Conservation (phyloP, 352 stramenopile genomes). For the Pythium aquatile region DNA sequence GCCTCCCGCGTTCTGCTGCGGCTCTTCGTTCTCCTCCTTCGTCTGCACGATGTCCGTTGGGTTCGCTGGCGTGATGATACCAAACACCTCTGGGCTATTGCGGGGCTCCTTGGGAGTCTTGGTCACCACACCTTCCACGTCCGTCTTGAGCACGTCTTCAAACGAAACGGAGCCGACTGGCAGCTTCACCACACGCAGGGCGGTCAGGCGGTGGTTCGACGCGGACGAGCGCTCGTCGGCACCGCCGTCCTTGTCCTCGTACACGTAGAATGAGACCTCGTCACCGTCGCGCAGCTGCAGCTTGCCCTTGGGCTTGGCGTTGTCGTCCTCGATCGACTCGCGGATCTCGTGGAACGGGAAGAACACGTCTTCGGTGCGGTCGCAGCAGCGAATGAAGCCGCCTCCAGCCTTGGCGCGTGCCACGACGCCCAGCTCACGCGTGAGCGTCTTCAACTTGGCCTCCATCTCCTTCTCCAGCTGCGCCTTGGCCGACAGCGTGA, state of each 20-base stretch:
- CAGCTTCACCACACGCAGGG: conserved; percentile 67
- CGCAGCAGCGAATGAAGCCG: conserved; percentile 72
- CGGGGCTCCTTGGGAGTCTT: conserved; percentile 68
- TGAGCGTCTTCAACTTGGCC: conserved; percentile 53
- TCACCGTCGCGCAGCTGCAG: conserved; percentile 52
- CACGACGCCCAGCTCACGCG: conserved; percentile 58
- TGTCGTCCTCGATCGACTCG: conserved; percentile 28
- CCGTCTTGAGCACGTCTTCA: conserved; percentile 50
- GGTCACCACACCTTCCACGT: conserved; percentile 58
- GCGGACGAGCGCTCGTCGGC: conserved; percentile 24
- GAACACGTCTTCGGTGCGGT: conserved; percentile 64
- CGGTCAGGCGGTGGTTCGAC: conserved; percentile 39
- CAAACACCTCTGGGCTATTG: conserved; percentile 57
- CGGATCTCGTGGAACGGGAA: conserved; percentile 72
- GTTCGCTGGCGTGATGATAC: conserved; percentile 40
- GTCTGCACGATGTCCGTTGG: conserved; percentile 8
- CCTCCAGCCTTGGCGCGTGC: conserved; percentile 56
- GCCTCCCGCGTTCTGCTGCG: conserved; percentile 17
- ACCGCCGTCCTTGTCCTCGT: conserved; percentile 61
- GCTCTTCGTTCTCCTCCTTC: neutral
- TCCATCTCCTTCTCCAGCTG: conserved; percentile 74
- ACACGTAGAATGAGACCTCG: conserved; percentile 79
- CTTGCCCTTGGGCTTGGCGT: conserved; percentile 25
- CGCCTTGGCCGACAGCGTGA: conserved; percentile 54
- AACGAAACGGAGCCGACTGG: conserved; percentile 59